Conservation (phyloP, 192 early-diverging fungal species). For the Linnemannia zychae region DNA sequence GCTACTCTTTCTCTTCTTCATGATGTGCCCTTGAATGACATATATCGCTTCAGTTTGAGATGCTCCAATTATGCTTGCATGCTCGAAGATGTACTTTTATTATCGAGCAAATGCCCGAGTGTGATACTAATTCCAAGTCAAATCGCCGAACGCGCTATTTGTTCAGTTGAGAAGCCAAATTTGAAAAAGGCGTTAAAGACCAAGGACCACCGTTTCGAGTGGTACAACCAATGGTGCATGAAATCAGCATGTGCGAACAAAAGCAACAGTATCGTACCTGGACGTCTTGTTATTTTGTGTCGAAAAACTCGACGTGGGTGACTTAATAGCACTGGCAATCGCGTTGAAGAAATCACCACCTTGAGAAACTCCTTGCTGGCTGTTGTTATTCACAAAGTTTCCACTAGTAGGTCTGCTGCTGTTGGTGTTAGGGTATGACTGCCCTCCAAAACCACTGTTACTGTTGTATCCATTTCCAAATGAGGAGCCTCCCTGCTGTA, state of each 20-base stretch:
- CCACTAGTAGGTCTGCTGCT: constrained; percentile 9
- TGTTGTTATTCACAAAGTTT: constrained; percentile 2
- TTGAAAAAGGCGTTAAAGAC: not conserved
- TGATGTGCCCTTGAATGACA: too few relatives aligned
- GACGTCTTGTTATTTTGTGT: constrained; percentile 37
- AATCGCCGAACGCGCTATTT: constrained; percentile 43
- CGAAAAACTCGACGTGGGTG: constrained; percentile 14
- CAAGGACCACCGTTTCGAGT: not conserved
- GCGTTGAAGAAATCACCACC: constrained; percentile 47
- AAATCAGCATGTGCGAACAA: not conserved
- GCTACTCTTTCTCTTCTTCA: too few relatives aligned
- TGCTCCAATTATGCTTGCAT: too few relatives aligned
- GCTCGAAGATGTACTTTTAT: too few relatives aligned
- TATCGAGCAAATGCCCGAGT: too few relatives aligned
- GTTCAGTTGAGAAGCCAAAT: not conserved
- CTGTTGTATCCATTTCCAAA: constrained; percentile 24
- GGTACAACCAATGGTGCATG: not conserved
- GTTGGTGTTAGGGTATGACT: constrained; percentile 8
- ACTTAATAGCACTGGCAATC: constrained; percentile 32
- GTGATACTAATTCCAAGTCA: constrained; percentile 54
- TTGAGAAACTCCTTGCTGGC: constrained; percentile 17
- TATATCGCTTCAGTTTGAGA: too few relatives aligned
- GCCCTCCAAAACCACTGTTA: constrained; percentile 1
- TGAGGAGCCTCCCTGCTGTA: constrained; percentile 20
- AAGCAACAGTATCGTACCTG: constrained; percentile 10